phyloP scores from a whole-genome alignment of 768 basidiomycete species.

The Artomyces pyxidatus region DNA sequence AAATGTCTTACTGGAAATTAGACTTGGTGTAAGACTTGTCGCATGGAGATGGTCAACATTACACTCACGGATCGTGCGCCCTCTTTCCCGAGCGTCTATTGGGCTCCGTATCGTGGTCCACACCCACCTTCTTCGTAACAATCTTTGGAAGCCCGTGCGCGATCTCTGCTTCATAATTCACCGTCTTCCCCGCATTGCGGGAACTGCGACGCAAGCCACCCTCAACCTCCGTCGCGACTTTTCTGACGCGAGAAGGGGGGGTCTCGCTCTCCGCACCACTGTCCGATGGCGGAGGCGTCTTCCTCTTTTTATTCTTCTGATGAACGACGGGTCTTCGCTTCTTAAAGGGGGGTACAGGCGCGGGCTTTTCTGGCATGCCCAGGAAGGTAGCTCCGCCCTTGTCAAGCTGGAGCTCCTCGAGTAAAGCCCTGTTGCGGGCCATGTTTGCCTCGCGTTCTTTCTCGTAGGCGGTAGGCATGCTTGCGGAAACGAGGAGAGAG shows the following conservation, averaged over 20 bases:
- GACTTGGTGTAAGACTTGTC: background rate
- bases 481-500: background rate
- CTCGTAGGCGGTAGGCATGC: constrained; percentile 14
- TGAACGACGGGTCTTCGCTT: background rate
- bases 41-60: background rate
- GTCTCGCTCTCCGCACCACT: background rate
- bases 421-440: background rate
- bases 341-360: background rate
- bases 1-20: constrained; percentile 59
- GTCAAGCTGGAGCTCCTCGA: background rate
- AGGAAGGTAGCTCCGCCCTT: background rate
- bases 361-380: constrained; percentile 1
- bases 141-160: constrained; percentile 5
- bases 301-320: background rate
- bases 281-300: background rate
- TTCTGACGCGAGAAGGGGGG: background rate
- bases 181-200: constrained; percentile 49
- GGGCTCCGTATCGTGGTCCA: constrained; percentile 19
- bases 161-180: constrained; percentile 44
- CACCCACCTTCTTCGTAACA: constrained; percentile 14
- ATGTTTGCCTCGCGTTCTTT: constrained; percentile 3
- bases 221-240: background rate
- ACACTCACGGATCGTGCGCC: constrained; percentile 43
- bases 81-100: constrained; percentile 22
- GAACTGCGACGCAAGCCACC: constrained; percentile 52